Evolutionary conservation across 2,329 filamentous ascomycete species (phyloP).

Genomic region (Trichoderma gracile): DNA sequence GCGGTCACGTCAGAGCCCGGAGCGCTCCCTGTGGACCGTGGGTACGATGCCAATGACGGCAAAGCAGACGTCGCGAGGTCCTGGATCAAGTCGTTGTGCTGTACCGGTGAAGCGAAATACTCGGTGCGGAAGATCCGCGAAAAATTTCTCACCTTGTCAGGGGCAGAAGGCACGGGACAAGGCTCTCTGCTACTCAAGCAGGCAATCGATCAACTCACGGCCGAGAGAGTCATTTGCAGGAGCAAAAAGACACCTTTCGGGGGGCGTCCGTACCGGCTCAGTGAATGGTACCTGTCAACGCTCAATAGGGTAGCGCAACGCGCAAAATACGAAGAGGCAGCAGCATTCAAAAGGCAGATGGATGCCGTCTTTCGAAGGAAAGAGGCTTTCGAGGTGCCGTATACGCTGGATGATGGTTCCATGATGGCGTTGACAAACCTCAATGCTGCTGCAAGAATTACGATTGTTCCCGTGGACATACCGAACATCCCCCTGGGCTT

Average conservation of each 20-base stretch:
- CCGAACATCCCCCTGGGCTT: conserved; percentile 69
- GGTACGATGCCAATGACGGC: not conserved
- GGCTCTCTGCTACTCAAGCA: conserved; percentile 49
- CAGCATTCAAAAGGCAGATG: conserved; percentile 59
- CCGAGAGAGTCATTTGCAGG: conserved; percentile 57
- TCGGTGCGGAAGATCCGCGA: conserved; percentile 49
- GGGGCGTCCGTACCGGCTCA: conserved; percentile 64
- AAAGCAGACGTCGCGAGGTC: conserved; percentile 51
- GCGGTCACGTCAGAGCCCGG: conserved; percentile 53
- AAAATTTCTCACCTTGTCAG: conserved; percentile 54
- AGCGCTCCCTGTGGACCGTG: conserved; percentile 35
- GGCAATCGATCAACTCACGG: conserved; percentile 51
- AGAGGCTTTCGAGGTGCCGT: conserved; percentile 51
- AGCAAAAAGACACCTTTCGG: conserved; percentile 59
- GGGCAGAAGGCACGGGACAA: conserved; percentile 41
- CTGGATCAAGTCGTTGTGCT: conserved; percentile 61
- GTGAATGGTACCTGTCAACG: conserved; percentile 57
- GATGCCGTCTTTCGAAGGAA: conserved; percentile 55
- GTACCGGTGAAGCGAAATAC: conserved; percentile 53
- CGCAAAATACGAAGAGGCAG: conserved; percentile 59
- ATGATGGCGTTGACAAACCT: conserved; percentile 69
- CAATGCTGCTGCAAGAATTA: conserved; percentile 59
- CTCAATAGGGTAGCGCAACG: conserved; percentile 59
- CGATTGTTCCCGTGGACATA: conserved; percentile 55
- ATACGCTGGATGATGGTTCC: conserved; percentile 62